Conservation (phyloP, 2,329 filamentous ascomycete genomes). For the Coniochaeta hoffmannii region DNA sequence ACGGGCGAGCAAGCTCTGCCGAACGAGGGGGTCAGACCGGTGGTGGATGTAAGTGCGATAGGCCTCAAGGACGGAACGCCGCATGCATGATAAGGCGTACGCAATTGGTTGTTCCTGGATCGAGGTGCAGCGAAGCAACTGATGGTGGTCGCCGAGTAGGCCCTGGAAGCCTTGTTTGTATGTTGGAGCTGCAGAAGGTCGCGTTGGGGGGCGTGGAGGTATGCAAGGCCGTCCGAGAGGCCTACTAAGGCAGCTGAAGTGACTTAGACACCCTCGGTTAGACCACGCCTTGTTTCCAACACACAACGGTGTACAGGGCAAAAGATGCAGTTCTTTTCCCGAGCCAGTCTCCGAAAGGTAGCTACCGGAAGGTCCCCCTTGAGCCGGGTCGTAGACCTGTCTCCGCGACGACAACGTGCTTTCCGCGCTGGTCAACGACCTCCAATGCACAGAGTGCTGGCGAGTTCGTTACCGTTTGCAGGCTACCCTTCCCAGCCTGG, state of each 20-base stretch:
- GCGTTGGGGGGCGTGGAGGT: slow-evolving; percentile 14
- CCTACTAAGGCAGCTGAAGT: slow-evolving; percentile 18
- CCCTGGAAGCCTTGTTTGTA: slow-evolving; percentile 13
- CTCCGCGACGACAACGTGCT: slow-evolving; percentile 4
- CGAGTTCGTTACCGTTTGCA: slow-evolving; percentile 1
- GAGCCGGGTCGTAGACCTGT: neutral
- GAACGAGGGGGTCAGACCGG: slow-evolving; percentile 23
- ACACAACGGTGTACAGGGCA: neutral
- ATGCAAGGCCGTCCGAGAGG: slow-evolving; percentile 17
- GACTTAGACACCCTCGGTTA: neutral
- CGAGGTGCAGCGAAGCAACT: slow-evolving; percentile 19
- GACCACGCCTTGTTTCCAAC: neutral
- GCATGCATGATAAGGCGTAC: slow-evolving; percentile 37
- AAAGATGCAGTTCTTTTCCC: neutral
- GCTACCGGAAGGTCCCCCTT: neutral
- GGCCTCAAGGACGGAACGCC: slow-evolving; percentile 31
- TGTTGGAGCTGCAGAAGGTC: slow-evolving; percentile 27
- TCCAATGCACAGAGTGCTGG: slow-evolving; percentile 4
- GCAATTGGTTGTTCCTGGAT: slow-evolving; percentile 32
- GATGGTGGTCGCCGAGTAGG: slow-evolving; percentile 8
- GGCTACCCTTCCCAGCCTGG: neutral
- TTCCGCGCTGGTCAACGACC: slow-evolving; percentile 1
- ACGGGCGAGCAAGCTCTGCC: slow-evolving; percentile 11
- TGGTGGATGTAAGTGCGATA: slow-evolving; percentile 24
- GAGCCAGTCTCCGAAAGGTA: neutral